Conservation (phyloP, 805 yeast genomes). For the Spathaspora passalidarum region DNA sequence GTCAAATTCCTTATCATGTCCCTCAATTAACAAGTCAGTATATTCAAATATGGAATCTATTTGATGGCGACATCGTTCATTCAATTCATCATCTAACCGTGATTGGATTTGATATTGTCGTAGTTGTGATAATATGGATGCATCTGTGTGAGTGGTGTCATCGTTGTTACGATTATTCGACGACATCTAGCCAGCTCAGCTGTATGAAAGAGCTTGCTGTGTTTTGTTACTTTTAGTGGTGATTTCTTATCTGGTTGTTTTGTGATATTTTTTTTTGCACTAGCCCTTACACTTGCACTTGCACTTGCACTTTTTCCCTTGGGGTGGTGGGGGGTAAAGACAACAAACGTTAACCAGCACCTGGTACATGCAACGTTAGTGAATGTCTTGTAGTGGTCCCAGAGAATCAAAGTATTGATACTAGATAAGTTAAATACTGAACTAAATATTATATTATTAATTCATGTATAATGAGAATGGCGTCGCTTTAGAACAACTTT, state of each 20-base stretch:
- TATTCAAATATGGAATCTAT: slow-evolving; percentile 26
- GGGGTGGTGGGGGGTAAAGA: neutral
- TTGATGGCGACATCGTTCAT: slow-evolving; percentile 16
- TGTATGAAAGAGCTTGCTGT: too few species aligned
- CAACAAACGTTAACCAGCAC: too few species aligned
- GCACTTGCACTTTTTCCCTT: neutral
- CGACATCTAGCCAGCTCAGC: neutral
- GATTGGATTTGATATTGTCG: slow-evolving; percentile 3
- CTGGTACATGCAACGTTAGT: too few species aligned
- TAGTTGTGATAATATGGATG: slow-evolving; percentile 1
- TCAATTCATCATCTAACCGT: slow-evolving; percentile 20
- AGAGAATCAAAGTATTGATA: too few species aligned
- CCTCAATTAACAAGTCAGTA: slow-evolving; percentile 12
- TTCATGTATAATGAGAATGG: too few species aligned
- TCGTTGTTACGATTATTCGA: neutral
- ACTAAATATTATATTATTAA: too few species aligned
- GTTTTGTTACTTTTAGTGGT: too few species aligned
- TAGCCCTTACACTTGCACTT: too few species aligned
- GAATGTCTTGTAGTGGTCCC: too few species aligned
- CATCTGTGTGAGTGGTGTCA: neutral
- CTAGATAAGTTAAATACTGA: too few species aligned
- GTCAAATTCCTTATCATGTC: slow-evolving; percentile 2
- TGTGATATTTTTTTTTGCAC: neutral
- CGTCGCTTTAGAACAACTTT: too few species aligned
- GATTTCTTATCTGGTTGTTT: neutral